A percentile compares a stretch with the other conserved stretches of the same genome.
phyloP scores from a whole-genome alignment of 345 rosid species.

The Eucalyptus cladocalyx region DNA sequence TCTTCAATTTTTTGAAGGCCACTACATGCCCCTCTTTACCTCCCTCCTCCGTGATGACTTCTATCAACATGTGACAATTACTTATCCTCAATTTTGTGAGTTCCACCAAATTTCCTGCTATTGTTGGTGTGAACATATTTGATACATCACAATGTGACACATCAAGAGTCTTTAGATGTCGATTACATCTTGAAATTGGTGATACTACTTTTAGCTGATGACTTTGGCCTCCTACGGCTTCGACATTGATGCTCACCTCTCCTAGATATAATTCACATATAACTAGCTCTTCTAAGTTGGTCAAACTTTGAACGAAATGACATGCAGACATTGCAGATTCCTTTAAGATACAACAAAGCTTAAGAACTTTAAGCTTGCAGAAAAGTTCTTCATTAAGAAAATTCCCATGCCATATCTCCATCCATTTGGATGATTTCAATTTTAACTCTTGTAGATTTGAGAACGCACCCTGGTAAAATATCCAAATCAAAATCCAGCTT shows the following conservation, averaged over 20 bases:
- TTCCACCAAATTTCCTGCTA: not conserved
- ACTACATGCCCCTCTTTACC: not conserved
- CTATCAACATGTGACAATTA: not conserved
- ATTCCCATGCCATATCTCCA: not conserved
- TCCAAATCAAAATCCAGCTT: not conserved
- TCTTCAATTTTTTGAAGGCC: not conserved
- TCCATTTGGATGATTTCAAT: not conserved
- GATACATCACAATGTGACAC: not conserved
- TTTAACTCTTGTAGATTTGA: not conserved
- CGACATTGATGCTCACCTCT: not conserved
- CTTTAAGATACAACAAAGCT: accelerated
- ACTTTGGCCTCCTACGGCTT: not conserved
- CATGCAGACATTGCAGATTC: not conserved
- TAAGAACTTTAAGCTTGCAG: not conserved
- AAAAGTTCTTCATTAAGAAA: not conserved
- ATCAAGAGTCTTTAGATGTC: not conserved
- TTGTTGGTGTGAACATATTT: not conserved
- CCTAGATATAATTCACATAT: accelerated
- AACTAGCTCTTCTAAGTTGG: not conserved
- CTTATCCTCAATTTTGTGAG: not conserved
- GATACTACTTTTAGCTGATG: not conserved
- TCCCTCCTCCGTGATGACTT: not conserved
- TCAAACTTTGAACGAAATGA: not conserved
- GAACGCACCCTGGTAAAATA: not conserved
- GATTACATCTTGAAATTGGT: accelerated